Conservation (phyloP, 129 eudicot genomes). For the Sambucus nigra region DNA sequence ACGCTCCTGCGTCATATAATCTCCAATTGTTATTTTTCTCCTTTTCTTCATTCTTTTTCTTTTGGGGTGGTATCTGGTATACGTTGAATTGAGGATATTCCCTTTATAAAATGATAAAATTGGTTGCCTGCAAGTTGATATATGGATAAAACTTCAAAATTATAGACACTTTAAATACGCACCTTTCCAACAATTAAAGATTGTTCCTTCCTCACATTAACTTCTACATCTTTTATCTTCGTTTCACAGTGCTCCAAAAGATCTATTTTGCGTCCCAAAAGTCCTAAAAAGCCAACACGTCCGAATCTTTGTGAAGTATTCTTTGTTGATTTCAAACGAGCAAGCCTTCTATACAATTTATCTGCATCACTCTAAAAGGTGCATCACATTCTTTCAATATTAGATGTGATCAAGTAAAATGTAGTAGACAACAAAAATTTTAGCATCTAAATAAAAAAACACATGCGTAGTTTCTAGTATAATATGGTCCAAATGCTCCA, state of each 20-base stretch:
- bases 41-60: no score
- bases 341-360: slow-evolving; percentile 35
- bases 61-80: no score
- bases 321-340: slow-evolving; percentile 32
- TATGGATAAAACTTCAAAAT: background rate
- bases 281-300: slow-evolving; percentile 53
- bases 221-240: slow-evolving; percentile 57
- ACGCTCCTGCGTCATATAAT: no score
- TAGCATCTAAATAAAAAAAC: background rate
- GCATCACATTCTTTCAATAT: background rate
- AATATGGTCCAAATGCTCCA: background rate
- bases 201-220: slow-evolving; percentile 40
- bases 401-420: slow-evolving; percentile 6
- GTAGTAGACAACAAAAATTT: background rate
- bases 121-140: no score
- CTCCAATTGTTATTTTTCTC: no score
- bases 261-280: slow-evolving; percentile 49
- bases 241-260: slow-evolving; percentile 51
- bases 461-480: background rate
- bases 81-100: no score
- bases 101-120: no score
- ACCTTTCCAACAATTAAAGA: slow-evolving; percentile 52
- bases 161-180: background rate
- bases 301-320: slow-evolving; percentile 29
- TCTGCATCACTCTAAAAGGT: slow-evolving; percentile 42